Conservation (phyloP, 1,284 basidiomycete genomes). For the Heterobasidion occidentale region DNA sequence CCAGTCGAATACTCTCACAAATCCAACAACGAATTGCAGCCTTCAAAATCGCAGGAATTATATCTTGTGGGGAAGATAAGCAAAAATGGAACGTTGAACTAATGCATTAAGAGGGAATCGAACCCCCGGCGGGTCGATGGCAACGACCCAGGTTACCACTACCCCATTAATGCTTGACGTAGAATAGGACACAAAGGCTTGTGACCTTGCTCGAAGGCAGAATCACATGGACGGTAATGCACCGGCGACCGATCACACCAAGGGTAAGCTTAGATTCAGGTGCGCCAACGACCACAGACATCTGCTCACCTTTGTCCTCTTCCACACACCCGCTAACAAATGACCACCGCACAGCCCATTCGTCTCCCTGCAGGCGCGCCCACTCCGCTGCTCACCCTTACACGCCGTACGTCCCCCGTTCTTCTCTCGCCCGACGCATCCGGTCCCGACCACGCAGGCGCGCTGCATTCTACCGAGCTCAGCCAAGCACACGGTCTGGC, state of each 20-base stretch:
- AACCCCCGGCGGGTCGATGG: constrained; percentile 68
- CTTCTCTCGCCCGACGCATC: constrained; percentile 8
- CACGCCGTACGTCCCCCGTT: constrained; percentile 9
- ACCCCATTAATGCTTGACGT: constrained; percentile 32
- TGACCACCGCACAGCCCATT: not conserved
- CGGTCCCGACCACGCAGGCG: not conserved
- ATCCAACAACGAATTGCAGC: no score
- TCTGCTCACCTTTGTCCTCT: no score
- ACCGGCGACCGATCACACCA: no score
- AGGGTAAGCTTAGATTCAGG: no score
- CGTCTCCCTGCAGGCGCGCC: constrained; percentile 7
- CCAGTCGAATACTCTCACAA: no score
- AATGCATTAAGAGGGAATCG: constrained; percentile 72
- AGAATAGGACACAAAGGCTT: not conserved
- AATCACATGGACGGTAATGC: no score
- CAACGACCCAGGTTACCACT: constrained; percentile 46
- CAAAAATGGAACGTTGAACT: not conserved
- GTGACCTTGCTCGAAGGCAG: not conserved
- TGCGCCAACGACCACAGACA: no score
- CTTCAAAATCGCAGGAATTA: no score
- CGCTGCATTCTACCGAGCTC: not conserved
- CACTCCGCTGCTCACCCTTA: constrained; percentile 9
- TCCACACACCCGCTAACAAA: not conserved
- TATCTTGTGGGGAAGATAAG: not conserved
- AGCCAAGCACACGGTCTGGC: constrained; percentile 61